Base-by-base conservation (phyloP, 306 rosid genomes). In the Cicer yamashitae region DNA sequence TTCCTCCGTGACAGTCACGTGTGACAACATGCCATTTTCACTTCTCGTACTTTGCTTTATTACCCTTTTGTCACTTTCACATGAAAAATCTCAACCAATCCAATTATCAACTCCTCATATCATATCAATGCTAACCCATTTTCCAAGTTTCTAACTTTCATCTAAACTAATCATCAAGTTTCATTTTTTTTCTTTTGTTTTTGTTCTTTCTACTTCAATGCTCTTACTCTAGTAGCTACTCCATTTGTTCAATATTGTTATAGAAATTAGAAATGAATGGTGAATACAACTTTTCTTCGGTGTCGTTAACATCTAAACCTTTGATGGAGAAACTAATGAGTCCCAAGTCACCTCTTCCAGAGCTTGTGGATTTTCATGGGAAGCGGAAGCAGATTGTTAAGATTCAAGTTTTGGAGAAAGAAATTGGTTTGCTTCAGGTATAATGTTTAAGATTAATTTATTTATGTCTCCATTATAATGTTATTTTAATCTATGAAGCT, bases 391-490 rank as follows among this genome's bases (percentile, higher is more conserved):
- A 79, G 53, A 60, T 71, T 67, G 56, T 76, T 41, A 82, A 85
- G 86, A 77, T 79, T 75, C 88, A 85, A 72, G 71, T 71, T 62
- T 54, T 85, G 83, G 88, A 85, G 66, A 79, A 74, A 75, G 86
- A 85, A 74, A 79, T 82, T 61, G 45, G 48, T 75, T 60, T 78
- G 56, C 86, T 82, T 82, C 74, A 85, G 86, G 88, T 85, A 9
- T 37, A 18, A 9, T 30, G 10, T n/a, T 25, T 62, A 37, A 15
- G 15, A 77, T 25, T 25, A 52, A 45, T 46, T 14, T 51, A 0
- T 7, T 51, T 17, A 6, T 50, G 56, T n/a, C 56, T 50, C 3
- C 9, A 30, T 30, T 30, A 30, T 30, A 30, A 4, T 30, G 37
- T 4, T 30, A 25, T 25, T 25, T 25, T 25, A 25, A 25, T 3